Base-by-base conservation (phyloP, 2,329 filamentous ascomycete genomes). In the Orbilia blumenaviensis region DNA sequence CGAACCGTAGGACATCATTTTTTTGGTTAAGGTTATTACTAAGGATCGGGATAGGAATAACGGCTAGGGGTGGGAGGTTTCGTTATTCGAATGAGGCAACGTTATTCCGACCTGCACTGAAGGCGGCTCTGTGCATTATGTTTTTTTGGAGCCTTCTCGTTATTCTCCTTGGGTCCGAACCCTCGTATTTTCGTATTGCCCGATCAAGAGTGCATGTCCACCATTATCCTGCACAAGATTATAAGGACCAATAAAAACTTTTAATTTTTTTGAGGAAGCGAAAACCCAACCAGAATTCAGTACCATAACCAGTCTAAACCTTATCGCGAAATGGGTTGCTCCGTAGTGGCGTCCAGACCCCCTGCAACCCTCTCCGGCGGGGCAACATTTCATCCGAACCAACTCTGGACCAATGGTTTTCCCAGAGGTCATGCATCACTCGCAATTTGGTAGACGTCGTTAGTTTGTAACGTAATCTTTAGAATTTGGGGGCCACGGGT, bases 351-450 rank as follows among this genome's bases (percentile, higher is more conserved):
- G 71, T 60, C 46, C 2, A 46, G 8, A 21, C 56, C 58, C n/a
- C 58, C 12, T 52, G 46, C 27, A 2, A 10, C n/a, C 29, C n/a
- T 52, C 27, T 21, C 46, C 64, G 50, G 42, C 72, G 72, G 72
- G 48, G 42, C 44, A 76, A 76, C 32, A 76, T 76, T 76, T 69
- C 58, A 38, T 60, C 72, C 72, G 72, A 76, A 52, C 36, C 41
- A 32, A 52, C 29, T 41, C 5, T 50, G 27, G 44, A 18, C 29
- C 61, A 36, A 46, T 36, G 14, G 18, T 36, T 16, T 46, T 36
- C 60, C 16, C 25, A 7, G 12, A 10, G 5, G n/a, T 9, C 2
- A 4, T 12, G 23, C 27, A 21, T 16, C 48, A 21, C n/a, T n/a
- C n/a, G n/a, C n/a, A n/a, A 27, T 34, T 16, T 32, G 4, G 10